phyloP scores from a whole-genome alignment of 495 filamentous ascomycete species.

The Aspergillus baeticus region DNA sequence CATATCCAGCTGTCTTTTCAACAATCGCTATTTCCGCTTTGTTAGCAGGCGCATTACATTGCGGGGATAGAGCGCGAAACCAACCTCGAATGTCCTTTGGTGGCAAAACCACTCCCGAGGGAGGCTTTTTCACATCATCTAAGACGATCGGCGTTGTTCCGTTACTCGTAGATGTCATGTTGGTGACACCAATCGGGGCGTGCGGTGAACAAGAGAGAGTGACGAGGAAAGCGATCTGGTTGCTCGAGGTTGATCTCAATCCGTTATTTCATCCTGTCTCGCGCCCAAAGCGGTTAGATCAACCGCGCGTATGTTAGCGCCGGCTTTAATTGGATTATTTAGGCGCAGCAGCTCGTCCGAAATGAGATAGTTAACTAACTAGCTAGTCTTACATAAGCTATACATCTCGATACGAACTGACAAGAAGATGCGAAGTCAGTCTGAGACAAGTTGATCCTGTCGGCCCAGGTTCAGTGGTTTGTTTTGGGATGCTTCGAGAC shows the following conservation, averaged over 20 bases:
- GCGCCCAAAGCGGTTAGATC: constrained; percentile 1
- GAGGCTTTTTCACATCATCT: constrained; percentile 68
- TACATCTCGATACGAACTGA: background rate
- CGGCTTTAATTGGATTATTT: background rate
- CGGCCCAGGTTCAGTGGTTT: too few relatives aligned
- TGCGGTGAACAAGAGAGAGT: background rate
- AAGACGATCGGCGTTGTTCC: constrained; percentile 47
- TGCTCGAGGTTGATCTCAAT: background rate
- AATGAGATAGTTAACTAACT: constrained; percentile 20
- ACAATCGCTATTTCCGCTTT: constrained; percentile 58
- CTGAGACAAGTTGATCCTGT: background rate
- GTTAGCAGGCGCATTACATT: constrained; percentile 5
- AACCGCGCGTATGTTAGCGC: constrained; percentile 2
- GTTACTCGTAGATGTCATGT: constrained; percentile 59
- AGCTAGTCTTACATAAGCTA: background rate
- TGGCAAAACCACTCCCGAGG: constrained; percentile 79
- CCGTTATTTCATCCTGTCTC: background rate
- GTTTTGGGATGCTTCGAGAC: too few relatives aligned
- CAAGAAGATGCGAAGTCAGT: too few relatives aligned
- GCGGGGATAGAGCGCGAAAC: constrained; percentile 19
- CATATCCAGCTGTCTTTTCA: constrained; percentile 96
- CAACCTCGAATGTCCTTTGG: constrained; percentile 75
- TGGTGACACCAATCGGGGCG: constrained; percentile 21
- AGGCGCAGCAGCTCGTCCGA: too few relatives aligned
- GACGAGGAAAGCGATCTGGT: background rate